phyloP scores from a whole-genome alignment of 2,329 filamentous ascomycete species.

The Colletotrichum acutatum region DNA sequence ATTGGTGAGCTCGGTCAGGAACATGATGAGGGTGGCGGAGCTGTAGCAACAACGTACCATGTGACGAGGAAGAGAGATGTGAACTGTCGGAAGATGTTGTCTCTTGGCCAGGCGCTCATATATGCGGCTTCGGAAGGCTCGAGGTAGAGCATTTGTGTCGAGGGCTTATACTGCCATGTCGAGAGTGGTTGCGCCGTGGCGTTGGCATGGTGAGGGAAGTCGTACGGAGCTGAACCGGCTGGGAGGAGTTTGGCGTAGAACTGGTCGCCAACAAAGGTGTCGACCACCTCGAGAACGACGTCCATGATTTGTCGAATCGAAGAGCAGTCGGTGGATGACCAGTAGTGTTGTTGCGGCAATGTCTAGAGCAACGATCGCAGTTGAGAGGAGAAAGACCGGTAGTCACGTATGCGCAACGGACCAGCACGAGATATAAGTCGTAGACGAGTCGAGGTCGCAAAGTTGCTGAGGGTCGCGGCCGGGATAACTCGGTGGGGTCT shows the following conservation, averaged over 20 bases:
- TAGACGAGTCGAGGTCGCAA: not conserved
- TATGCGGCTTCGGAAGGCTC: constrained; percentile 82
- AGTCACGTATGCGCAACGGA: not conserved
- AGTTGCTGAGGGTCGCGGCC: not conserved
- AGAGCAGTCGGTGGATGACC: not conserved
- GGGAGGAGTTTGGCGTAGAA: constrained; percentile 81
- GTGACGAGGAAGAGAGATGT: constrained; percentile 85
- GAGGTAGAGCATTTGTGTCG: constrained; percentile 76
- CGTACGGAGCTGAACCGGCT: constrained; percentile 62
- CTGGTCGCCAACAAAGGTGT: constrained; percentile 84
- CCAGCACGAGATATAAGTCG: constrained; percentile 12
- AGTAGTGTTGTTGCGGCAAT: not conserved
- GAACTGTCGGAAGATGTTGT: constrained; percentile 80
- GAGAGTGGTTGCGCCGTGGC: constrained; percentile 67
- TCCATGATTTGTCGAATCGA: constrained; percentile 73
- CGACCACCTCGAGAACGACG: constrained; percentile 86
- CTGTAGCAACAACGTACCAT: constrained; percentile 69
- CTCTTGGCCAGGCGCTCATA: constrained; percentile 79
- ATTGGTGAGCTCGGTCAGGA: constrained; percentile 8
- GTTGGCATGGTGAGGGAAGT: constrained; percentile 62
- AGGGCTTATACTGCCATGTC: constrained; percentile 76
- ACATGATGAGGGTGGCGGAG: not conserved
- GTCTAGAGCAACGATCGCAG: not conserved
- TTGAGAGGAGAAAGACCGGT: not conserved
- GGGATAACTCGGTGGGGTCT: constrained; percentile 15